phyloP scores from a whole-genome alignment of 805 yeast genomes.

The Spathaspora girioi region DNA sequence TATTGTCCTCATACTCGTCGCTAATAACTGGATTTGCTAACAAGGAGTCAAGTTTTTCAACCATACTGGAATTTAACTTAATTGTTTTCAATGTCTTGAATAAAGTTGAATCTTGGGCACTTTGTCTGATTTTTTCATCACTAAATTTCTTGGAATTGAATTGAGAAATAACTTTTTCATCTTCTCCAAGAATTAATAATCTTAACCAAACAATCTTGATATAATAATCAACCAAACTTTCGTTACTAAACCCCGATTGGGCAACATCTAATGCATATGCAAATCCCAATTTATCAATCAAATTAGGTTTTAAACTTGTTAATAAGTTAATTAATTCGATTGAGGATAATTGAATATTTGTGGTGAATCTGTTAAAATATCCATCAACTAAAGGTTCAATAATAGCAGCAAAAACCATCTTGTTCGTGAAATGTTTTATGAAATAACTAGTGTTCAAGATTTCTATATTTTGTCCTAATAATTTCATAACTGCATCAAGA shows the following conservation, averaged over 20 bases:
- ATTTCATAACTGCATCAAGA: not conserved
- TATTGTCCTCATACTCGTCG: conserved; percentile 6
- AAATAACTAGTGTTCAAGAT: conserved; percentile 5
- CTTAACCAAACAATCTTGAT: conserved; percentile 52
- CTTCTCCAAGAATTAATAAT: conserved; percentile 46
- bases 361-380: conserved; percentile 26
- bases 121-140: conserved; percentile 38
- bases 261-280: conserved; percentile 50
- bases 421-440: conserved; percentile 14
- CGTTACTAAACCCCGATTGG: conserved; percentile 30
- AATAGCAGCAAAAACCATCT: conserved; percentile 9
- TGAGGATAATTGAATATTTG: conserved; percentile 36
- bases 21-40: conserved; percentile 9
- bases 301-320: conserved; percentile 40
- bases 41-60: conserved; percentile 11
- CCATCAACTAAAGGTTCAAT: conserved; percentile 16
- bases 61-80: not conserved
- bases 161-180: conserved; percentile 43
- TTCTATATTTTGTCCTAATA: not conserved
- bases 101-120: conserved; percentile 39
- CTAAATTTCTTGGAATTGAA: conserved; percentile 37
- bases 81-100: conserved; percentile 39
- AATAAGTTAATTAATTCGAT: conserved; percentile 50
- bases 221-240: conserved; percentile 16
- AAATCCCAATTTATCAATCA: conserved; percentile 15